Evolutionary conservation across 1,284 basidiomycete genomes (phyloP).

Genomic region (Leccinum huronense): DNA sequence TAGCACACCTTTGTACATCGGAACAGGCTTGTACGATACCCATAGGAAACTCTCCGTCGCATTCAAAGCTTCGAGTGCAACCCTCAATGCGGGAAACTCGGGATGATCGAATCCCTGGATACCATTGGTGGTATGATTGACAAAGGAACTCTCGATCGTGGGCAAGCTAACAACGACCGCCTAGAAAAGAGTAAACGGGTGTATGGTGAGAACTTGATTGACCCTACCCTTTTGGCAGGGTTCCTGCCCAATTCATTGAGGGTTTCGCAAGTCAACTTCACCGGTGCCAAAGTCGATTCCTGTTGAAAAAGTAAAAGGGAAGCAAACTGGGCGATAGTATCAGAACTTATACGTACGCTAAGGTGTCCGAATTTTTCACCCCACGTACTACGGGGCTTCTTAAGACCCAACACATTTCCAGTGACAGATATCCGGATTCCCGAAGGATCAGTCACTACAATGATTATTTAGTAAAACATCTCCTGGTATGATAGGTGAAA

Average conservation of each 20-base stretch:
- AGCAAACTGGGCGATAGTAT: not conserved
- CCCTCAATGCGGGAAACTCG: constrained; percentile 80
- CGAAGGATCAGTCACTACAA: constrained; percentile 73
- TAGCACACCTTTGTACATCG: constrained; percentile 13
- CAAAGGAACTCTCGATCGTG: constrained; percentile 93
- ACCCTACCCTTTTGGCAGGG: constrained; percentile 67
- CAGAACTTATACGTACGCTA: constrained; percentile 42
- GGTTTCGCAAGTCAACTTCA: constrained; percentile 69
- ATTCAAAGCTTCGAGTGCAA: constrained; percentile 88
- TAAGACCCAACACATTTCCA: constrained; percentile 76
- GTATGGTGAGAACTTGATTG: not conserved
- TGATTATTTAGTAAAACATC: constrained; percentile 7
- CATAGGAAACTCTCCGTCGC: constrained; percentile 95
- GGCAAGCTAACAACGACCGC: constrained; percentile 86
- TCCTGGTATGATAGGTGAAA: not conserved
- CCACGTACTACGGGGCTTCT: constrained; percentile 75
- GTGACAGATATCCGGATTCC: constrained; percentile 85
- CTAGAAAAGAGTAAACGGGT: constrained; percentile 38
- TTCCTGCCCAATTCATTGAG: constrained; percentile 75
- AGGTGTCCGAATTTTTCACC: constrained; percentile 61
- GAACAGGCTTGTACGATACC: constrained; percentile 46
- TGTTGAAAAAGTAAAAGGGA: constrained; percentile 30
- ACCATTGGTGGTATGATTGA: constrained; percentile 77
- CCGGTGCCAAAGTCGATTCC: constrained; percentile 59
- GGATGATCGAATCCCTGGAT: constrained; percentile 80